Evolutionary conservation across 495 filamentous ascomycete species (phyloP).

Genomic region (Tuber indicum): DNA sequence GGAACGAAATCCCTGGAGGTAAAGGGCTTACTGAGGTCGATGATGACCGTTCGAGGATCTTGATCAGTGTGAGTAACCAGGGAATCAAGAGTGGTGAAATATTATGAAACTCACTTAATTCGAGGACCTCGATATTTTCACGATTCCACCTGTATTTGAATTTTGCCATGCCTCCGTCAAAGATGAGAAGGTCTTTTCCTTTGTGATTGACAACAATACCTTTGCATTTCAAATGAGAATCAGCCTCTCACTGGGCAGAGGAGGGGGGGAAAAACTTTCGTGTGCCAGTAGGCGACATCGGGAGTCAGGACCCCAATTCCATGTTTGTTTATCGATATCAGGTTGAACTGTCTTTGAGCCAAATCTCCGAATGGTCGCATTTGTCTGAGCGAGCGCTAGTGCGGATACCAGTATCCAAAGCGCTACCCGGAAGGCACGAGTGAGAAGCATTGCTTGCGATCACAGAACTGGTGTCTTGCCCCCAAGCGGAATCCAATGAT

Average conservation of each 20-base stretch:
- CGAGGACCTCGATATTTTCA: slow-evolving; percentile 3
- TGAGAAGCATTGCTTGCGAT: not conserved
- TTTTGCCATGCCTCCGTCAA: slow-evolving; percentile 21
- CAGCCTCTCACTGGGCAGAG: not conserved
- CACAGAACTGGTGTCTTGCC: not conserved
- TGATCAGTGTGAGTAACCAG: not conserved
- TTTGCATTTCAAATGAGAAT: not conserved
- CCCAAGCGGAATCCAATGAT: not conserved
- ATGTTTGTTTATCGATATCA: slow-evolving; percentile 8
- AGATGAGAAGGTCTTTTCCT: slow-evolving; percentile 12
- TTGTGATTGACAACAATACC: slow-evolving; percentile 11
- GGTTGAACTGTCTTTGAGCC: not conserved
- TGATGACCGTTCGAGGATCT: slow-evolving; percentile 22
- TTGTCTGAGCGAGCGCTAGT: not conserved
- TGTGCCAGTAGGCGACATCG: slow-evolving; percentile 20
- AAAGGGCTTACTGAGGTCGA: slow-evolving; percentile 14
- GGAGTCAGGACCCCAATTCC: slow-evolving; percentile 17
- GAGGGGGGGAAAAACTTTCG: slow-evolving; percentile 8
- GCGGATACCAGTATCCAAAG: no score
- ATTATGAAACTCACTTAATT: slow-evolving; percentile 20
- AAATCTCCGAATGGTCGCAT: not conserved
- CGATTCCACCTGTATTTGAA: slow-evolving; percentile 5
- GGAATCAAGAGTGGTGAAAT: not conserved
- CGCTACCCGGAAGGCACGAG: not conserved
- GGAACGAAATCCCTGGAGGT: slow-evolving; percentile 8